These are phyloP conservation scores for Lipomyces lipofer DNA, from an alignment of 805 yeast genomes.

Conservation along the genomic window DNA sequence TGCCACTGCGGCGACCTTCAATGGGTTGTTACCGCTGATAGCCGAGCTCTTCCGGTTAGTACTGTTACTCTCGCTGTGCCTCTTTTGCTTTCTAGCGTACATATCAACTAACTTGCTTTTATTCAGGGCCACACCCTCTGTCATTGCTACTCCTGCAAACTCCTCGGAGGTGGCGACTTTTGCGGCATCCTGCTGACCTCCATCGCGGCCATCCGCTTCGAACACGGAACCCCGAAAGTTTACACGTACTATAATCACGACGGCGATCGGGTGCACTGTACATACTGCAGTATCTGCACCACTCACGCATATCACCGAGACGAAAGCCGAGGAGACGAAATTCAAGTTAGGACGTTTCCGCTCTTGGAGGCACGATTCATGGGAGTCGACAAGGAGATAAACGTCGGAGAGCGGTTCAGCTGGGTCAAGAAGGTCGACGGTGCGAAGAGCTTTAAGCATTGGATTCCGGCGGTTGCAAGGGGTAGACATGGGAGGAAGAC, in stretches of 20 bases:
- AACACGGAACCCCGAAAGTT: slow-evolving; percentile 25
- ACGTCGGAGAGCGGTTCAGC: slow-evolving; percentile 25
- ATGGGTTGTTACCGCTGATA: slow-evolving; percentile 29
- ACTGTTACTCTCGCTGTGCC: background rate
- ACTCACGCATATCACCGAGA: slow-evolving; percentile 31
- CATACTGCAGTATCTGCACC: slow-evolving; percentile 30
- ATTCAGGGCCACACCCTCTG: slow-evolving; percentile 28
- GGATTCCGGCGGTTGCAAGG: slow-evolving; percentile 26
- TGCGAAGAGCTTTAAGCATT: slow-evolving; percentile 17
- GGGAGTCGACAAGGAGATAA: slow-evolving; percentile 30
- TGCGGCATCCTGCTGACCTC: slow-evolving; percentile 29
- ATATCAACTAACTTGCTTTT: background rate
- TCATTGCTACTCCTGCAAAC: slow-evolving; percentile 29
- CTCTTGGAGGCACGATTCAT: slow-evolving; percentile 24
- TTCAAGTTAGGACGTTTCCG: slow-evolving; percentile 30
- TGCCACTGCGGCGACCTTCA: slow-evolving; percentile 31
- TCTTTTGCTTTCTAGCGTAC: background rate
- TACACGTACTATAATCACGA: slow-evolving; percentile 23
- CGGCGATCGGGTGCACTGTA: slow-evolving; percentile 24
- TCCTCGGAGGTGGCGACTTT: slow-evolving; percentile 30
- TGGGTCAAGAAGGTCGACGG: slow-evolving; percentile 32
- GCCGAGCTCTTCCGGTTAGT: slow-evolving; percentile 23
- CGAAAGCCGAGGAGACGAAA: slow-evolving; percentile 29
- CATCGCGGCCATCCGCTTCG: slow-evolving; percentile 26
- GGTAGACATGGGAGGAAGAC: slow-evolving; percentile 15